Evolutionary conservation across 2,329 filamentous ascomycete species (phyloP), one percentile per base, ranked within the genome.

Genomic region (Aspergillus sp.): DNA sequence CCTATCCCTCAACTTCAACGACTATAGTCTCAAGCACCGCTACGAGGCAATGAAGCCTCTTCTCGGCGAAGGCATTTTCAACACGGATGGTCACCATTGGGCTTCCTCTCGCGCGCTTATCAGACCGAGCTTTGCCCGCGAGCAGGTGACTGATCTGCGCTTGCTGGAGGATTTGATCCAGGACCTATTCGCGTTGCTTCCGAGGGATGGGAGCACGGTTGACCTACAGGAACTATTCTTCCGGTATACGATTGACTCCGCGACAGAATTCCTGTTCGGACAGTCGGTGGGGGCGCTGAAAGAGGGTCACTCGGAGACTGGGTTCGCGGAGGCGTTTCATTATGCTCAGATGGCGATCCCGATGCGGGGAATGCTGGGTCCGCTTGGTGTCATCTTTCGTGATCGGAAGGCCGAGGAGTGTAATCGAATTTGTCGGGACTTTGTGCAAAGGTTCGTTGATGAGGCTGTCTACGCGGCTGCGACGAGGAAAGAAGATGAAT

Each of bases 71-170:
- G 69, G 70, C 30, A 69, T 67, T 21, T 66, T 66, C 57, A 55
- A 57, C 10, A 57, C 62, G 1, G 62, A 66, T 17, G 63, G 65
- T 13, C 49, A 59, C 1, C 44, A 60, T 19, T 67, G 63, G 65
- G 57, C 54, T 1, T 8, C 51, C 8, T 63, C 59, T 19, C 62
- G 64, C 6, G 54, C 66, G 8, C 52, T 67, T 1, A 50, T 67
- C 15, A 54, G 62, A 5, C 64, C 59, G 8, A 57, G 42, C 66
- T 64, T 66, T 68, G 60, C 62, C 59, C 57, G 70, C 56, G 54
- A 61, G 55, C 59, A 65, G 41, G 44, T n/a, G n/a, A 38, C 36
- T 19, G 50, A 42, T 42, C 30, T 36, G 30, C 39, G 39, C 3
- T 8, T 42, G 8, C 3, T 17, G 8, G n/a, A n/a, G 0, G n/a